These are phyloP conservation scores for Camellia japonica DNA, from an alignment of 148 eudicot genomes.

Conservation along the genomic window DNA sequence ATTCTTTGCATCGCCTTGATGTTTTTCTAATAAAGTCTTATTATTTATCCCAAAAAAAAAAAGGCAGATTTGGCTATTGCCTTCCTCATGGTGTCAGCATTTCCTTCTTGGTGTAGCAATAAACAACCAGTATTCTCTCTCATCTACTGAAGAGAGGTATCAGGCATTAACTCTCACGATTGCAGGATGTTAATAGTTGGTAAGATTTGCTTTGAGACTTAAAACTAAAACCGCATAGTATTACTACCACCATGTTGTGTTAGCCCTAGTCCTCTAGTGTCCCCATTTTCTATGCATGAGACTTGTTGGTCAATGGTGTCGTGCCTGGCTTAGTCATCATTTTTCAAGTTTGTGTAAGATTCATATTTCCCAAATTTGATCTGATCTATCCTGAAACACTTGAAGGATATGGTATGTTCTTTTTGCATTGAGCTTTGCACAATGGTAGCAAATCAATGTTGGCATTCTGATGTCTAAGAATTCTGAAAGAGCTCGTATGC, in stretches of 20 bases:
- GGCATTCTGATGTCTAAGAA: slow-evolving; percentile 11
- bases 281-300: neutral
- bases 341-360: slow-evolving; percentile 12
- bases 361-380: neutral
- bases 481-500: neutral
- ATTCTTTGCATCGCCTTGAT: no score
- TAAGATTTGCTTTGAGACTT: slow-evolving; percentile 94
- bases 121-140: slow-evolving; percentile 75
- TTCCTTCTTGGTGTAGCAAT: slow-evolving; percentile 92
- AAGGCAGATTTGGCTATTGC: slow-evolving; percentile 56
- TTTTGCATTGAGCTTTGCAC: neutral
- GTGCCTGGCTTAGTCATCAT: slow-evolving; percentile 17
- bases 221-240: slow-evolving; percentile 51
- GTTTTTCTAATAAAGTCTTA: no score
- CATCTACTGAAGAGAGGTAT: slow-evolving; percentile 88
- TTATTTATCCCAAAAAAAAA: no score
- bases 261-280: slow-evolving; percentile 31
- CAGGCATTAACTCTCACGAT: slow-evolving; percentile 74
- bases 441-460: neutral
- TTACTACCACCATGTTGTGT: slow-evolving; percentile 44
- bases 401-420: slow-evolving; percentile 12
- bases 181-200: slow-evolving; percentile 95
- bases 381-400: slow-evolving; percentile 17
- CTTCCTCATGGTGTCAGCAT: slow-evolving; percentile 82
- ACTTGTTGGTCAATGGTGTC: neutral